Evolutionary conservation across 2,329 filamentous ascomycete species (phyloP), one percentile per base, ranked within the genome.

Genomic region (Coniochaeta ligniaria): DNA sequence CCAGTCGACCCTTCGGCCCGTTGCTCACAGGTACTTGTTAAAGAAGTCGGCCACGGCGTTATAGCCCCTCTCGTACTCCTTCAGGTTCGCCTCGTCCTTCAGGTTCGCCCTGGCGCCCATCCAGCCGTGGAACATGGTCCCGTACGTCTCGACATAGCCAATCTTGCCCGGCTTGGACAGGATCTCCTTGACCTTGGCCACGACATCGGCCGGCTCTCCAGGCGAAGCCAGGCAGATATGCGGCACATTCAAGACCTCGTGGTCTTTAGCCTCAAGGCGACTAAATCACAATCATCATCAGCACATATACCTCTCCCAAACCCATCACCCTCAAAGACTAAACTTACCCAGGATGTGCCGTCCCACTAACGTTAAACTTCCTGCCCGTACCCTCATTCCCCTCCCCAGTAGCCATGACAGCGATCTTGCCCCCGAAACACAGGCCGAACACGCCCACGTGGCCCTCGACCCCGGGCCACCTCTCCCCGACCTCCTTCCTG

Each of bases 111-210:
- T 71, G 1, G 82, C 80, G 7, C 79, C 80, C 82, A 85, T 85
- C 80, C 80, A 85, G n/a, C 83, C 83, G 65, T 85, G 83, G 65
- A 76, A 75, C 76, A 82, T 83, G 58, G 71, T 76, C 1, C 61
- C 58, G 64, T 81, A 84, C 1, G 73, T 82, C 66, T 82, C 78
- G 16, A 83, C 75, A 60, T 78, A 67, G 17, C 78, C 73, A 1
- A 67, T 69, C 59, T 74, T 73, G 7, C 68, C 76, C 9, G 73
- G 71, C n/a, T 70, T 74, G 43, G 72, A 71, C 26, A 84, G 64
- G 7, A 76, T 72, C 54, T 74, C 68, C 60, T 75, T 71, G 65
- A 79, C 82, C 50, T 73, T 72, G 47, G 75, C 72, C 0, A 82
- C 75, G 0, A 72, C 70, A 0, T 79, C 77, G 0, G 66, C 72